Evolutionary conservation across 768 basidiomycete genomes (phyloP).

Genomic region (Cyathus striatus): DNA sequence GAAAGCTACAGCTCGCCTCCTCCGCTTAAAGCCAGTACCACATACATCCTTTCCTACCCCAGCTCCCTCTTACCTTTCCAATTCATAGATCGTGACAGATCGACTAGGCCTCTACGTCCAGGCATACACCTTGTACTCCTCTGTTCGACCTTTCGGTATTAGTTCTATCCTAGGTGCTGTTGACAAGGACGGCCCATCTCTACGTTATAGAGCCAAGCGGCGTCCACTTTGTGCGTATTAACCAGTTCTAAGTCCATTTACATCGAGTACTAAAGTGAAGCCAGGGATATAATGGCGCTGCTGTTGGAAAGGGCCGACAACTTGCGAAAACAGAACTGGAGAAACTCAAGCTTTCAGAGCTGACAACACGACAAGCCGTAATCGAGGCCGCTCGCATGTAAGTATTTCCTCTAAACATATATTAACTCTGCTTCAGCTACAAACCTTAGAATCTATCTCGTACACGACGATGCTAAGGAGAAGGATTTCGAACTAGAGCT

Average conservation of each 20-base stretch:
- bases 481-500: slow-evolving; percentile 98
- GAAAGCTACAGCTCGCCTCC: slow-evolving; percentile 69
- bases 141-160: slow-evolving; percentile 95
- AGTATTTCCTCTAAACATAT: slow-evolving; percentile 18
- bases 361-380: slow-evolving; percentile 82
- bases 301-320: slow-evolving; percentile 98
- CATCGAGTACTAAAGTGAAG: background rate
- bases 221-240: slow-evolving; percentile 68
- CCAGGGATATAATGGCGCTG: slow-evolving; percentile 92
- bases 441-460: slow-evolving; percentile 79
- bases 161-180: slow-evolving; percentile 88
- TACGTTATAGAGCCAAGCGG: slow-evolving; percentile 96
- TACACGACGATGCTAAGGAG: slow-evolving; percentile 97
- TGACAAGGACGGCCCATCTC: slow-evolving; percentile 84
- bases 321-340: slow-evolving; percentile 98
- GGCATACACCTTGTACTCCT: slow-evolving; percentile 95
- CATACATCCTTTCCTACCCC: background rate
- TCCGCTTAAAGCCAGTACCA: slow-evolving; percentile 64
- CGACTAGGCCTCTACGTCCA: slow-evolving; percentile 89
- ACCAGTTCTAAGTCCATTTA: background rate
- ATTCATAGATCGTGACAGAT: slow-evolving; percentile 44
- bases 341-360: slow-evolving; percentile 82
- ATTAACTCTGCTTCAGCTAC: background rate
- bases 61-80: background rate
- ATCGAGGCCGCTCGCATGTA: slow-evolving; percentile 94